These are phyloP conservation scores for Metarhizium guizhouense DNA, from an alignment of 2,329 filamentous ascomycete species.

Conservation along the genomic window DNA sequence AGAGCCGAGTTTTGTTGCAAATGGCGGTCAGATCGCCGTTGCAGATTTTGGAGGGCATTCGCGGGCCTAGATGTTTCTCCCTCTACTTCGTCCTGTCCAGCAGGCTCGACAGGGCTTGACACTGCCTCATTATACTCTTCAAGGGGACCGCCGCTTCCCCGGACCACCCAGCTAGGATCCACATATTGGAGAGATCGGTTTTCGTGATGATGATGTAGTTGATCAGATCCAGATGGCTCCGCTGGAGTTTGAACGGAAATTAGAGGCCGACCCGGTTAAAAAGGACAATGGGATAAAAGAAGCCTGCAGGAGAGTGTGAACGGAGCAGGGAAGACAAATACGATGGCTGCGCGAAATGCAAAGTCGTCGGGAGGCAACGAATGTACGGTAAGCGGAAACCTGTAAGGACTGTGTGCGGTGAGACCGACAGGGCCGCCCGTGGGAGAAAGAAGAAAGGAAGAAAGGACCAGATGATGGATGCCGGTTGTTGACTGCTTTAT, in stretches of 20 bases:
- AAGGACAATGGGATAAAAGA: neutral
- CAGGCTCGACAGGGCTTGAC: neutral
- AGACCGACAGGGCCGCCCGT: neutral
- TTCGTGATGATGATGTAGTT: neutral
- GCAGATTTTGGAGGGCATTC: neutral
- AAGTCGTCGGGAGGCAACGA: neutral
- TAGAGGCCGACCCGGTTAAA: neutral
- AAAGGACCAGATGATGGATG: neutral
- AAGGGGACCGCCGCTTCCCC: neutral
- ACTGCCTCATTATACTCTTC: neutral
- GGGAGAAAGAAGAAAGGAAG: neutral
- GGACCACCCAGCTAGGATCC: neutral
- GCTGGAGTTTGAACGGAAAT: neutral
- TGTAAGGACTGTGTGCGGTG: neutral
- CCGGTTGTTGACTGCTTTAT: too few species aligned
- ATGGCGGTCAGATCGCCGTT: neutral
- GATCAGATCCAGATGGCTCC: neutral
- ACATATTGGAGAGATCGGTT: neutral
- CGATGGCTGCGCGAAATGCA: neutral
- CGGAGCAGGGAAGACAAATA: neutral
- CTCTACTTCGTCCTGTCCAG: neutral
- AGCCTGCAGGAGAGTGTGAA: neutral
- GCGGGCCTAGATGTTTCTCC: neutral
- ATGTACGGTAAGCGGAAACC: neutral
- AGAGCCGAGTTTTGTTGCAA: neutral